Percentiles rank a stretch among this genome's conserved stretches.
These are phyloP conservation scores for Ormosia semicastrata DNA, from an alignment of 306 rosid species.

Conservation along the genomic window DNA sequence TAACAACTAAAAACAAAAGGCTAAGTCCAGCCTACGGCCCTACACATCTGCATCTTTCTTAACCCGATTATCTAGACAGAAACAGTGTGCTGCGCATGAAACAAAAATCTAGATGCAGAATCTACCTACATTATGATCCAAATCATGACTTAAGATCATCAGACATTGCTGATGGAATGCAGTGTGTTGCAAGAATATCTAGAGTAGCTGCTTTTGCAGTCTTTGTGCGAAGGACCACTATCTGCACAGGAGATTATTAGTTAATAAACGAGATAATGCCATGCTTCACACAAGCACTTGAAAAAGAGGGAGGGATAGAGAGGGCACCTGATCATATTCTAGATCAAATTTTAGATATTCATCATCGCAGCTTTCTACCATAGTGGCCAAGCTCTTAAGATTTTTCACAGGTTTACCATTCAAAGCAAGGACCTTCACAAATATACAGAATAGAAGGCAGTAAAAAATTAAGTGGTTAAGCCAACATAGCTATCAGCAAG, in stretches of 20 bases:
- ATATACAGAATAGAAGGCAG: neutral
- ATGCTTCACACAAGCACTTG: slow-evolving; percentile 13
- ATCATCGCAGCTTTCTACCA: slow-evolving; percentile 83
- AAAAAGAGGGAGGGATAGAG: slow-evolving; percentile 9
- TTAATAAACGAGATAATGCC: neutral
- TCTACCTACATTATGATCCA: neutral
- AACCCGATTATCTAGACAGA: neutral
- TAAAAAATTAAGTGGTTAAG: neutral
- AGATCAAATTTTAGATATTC: slow-evolving; percentile 79
- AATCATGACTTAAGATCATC: slow-evolving; percentile 78
- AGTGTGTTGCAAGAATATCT: slow-evolving; percentile 83
- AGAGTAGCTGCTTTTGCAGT: slow-evolving; percentile 81
- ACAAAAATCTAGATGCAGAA: slow-evolving; percentile 22
- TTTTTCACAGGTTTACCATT: slow-evolving; percentile 90
- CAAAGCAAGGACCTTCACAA: slow-evolving; percentile 70
- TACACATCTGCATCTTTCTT: slow-evolving; percentile 30
- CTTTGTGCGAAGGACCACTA: slow-evolving; percentile 69
- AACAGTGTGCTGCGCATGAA: neutral
- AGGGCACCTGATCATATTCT: slow-evolving; percentile 84
- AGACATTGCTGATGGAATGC: slow-evolving; percentile 89
- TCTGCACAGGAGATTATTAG: slow-evolving; percentile 44
- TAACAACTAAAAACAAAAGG: slow-evolving; percentile 19
- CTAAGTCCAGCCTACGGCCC: slow-evolving; percentile 29
- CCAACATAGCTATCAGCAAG: slow-evolving; percentile 10
- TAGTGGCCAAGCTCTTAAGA: slow-evolving; percentile 77